Conservation (phyloP, 257 asterid genomes). For the Petunia axillaris region DNA sequence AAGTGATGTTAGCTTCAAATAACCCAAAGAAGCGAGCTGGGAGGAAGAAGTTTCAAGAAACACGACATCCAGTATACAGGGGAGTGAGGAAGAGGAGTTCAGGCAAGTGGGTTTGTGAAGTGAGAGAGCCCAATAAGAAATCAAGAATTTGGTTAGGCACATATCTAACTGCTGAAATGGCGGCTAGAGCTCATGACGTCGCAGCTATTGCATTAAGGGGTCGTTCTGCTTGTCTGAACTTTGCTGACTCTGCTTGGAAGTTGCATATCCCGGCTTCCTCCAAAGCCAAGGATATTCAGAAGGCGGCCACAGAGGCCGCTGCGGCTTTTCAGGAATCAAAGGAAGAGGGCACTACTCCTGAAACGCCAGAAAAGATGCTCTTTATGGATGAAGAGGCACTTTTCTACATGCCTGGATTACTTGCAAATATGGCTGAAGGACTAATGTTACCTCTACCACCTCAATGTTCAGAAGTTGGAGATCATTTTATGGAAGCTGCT, state of each 20-base stretch:
- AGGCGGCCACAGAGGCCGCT: slow-evolving; percentile 60
- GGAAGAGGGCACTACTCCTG: neutral
- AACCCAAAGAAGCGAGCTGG: no score
- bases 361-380: slow-evolving; percentile 4
- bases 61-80: no score
- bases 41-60: no score
- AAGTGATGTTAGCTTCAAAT: no score
- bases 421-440: no score
- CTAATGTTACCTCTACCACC: no score
- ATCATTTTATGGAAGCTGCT: slow-evolving; percentile 34
- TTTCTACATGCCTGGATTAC: slow-evolving; percentile 37
- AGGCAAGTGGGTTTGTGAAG: no score
- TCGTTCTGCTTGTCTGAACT: no score
- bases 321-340: slow-evolving; percentile 43
- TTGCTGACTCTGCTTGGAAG: no score
- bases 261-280: slow-evolving; percentile 42
- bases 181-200: slow-evolving; percentile 73
- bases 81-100: no score
- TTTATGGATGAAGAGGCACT: slow-evolving; percentile 51
- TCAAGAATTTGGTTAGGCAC: slow-evolving; percentile 78
- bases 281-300: slow-evolving; percentile 57
- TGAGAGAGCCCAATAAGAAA: no score
- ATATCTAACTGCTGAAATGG: slow-evolving; percentile 61
- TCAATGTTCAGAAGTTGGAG: neutral
- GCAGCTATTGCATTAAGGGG: slow-evolving; percentile 26